A percentile compares a stretch with the other conserved stretches of the same genome.
phyloP scores from a whole-genome alignment of 129 eudicot species.

The Arctium lappa region DNA sequence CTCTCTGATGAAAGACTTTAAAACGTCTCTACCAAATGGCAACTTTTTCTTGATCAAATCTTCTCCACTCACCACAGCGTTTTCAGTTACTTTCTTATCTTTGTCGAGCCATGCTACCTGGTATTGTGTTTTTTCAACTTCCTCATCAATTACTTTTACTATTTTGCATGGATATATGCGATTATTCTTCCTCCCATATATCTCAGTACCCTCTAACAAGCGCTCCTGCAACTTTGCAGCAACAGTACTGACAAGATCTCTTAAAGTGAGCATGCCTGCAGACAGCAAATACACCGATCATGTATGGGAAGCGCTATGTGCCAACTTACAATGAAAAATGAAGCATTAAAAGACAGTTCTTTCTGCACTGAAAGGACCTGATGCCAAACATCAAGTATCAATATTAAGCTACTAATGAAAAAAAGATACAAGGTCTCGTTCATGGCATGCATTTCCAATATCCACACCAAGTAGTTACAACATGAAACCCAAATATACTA shows the following conservation, averaged over 20 bases:
- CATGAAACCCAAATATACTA: too few relatives aligned
- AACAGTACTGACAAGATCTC: conserved; percentile 63
- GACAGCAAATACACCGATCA: neutral
- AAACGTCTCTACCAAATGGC: conserved; percentile 67
- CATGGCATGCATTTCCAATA: neutral
- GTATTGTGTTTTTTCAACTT: conserved; percentile 55
- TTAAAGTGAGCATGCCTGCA: conserved; percentile 81
- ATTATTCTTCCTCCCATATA: conserved; percentile 71
- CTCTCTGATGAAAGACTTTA: conserved; percentile 78
- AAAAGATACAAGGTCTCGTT: neutral
- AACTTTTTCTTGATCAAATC: conserved; percentile 66
- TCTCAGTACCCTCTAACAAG: conserved; percentile 65
- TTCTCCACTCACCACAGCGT: conserved; percentile 56
- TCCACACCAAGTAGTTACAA: neutral
- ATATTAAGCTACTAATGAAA: neutral
- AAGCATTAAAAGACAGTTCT: neutral
- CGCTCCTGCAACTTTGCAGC: conserved; percentile 59
- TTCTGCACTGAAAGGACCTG: neutral
- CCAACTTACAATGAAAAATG: neutral
- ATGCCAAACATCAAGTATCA: neutral
- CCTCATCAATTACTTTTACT: conserved; percentile 54
- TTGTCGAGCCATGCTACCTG: conserved; percentile 89
- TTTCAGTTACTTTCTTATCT: conserved; percentile 68
- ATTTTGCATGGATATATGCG: conserved; percentile 72
- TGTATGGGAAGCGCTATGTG: neutral